Evolutionary conservation across 2,329 filamentous ascomycete genomes (phyloP).

Genomic region (Metarhizium rileyi): DNA sequence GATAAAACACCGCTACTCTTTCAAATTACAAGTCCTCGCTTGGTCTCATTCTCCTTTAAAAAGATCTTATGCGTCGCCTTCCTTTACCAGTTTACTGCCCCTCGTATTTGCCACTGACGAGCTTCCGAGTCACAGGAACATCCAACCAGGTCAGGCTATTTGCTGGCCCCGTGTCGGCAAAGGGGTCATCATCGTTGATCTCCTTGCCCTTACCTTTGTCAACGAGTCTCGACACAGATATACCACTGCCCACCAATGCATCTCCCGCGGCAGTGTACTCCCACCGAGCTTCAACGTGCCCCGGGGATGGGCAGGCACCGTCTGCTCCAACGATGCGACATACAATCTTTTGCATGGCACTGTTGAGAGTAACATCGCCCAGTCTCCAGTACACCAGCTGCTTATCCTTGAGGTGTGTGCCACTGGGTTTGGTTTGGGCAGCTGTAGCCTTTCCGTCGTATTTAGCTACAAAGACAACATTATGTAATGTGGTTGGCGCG

Average conservation of each 20-base stretch:
- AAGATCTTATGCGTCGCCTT: not conserved
- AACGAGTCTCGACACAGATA: constrained; percentile 52
- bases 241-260: constrained; percentile 43
- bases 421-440: constrained; percentile 68
- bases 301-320: constrained; percentile 58
- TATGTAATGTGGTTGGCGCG: constrained; percentile 44
- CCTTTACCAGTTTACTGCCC: constrained; percentile 22
- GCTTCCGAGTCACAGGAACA: constrained; percentile 54
- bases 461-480: constrained; percentile 63
- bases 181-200: constrained; percentile 50
- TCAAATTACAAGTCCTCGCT: not conserved
- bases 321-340: constrained; percentile 71
- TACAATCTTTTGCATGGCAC: constrained; percentile 65
- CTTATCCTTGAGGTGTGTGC: constrained; percentile 70
- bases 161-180: constrained; percentile 42
- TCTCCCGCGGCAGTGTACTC: constrained; percentile 43
- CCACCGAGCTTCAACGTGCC: constrained; percentile 75
- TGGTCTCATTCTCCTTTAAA: not conserved
- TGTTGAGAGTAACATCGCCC: constrained; percentile 59
- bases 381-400: constrained; percentile 73
- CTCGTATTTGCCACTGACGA: constrained; percentile 70
- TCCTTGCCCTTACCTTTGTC: constrained; percentile 43
- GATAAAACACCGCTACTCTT: not conserved
- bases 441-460: constrained; percentile 60
- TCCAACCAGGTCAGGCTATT: constrained; percentile 49